These are phyloP conservation scores for Quercus gilva DNA, from an alignment of 306 rosid genomes.

Conservation along the genomic window DNA sequence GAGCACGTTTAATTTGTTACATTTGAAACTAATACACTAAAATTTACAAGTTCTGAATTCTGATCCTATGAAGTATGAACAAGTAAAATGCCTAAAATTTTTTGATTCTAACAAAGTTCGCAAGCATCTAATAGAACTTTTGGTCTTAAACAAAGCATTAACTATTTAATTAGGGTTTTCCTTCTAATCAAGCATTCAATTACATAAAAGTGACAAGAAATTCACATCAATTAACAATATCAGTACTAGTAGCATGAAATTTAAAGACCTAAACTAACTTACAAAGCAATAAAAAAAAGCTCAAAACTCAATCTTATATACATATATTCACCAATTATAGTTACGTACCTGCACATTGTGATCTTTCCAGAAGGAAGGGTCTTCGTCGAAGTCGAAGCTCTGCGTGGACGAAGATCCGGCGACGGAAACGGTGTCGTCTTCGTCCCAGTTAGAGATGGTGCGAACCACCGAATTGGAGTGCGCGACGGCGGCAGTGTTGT, in stretches of 20 bases:
- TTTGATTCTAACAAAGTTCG: neutral
- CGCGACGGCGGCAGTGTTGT: constrained; percentile 2
- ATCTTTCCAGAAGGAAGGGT: constrained; percentile 96
- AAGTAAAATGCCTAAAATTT: neutral
- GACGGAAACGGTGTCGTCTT: constrained; percentile 35
- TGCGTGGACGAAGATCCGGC: constrained; percentile 39
- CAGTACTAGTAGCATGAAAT: too few relatives aligned
- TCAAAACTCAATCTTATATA: too few relatives aligned
- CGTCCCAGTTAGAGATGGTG: constrained; percentile 45
- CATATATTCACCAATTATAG: too few relatives aligned
- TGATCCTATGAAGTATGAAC: neutral
- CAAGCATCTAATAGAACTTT: neutral
- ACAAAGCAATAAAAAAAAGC: too few relatives aligned
- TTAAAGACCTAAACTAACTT: too few relatives aligned
- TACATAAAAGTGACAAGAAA: neutral
- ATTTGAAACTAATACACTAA: too few relatives aligned
- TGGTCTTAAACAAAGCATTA: neutral
- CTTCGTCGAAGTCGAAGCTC: constrained; percentile 74
- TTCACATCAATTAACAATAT: neutral
- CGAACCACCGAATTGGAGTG: constrained; percentile 54
- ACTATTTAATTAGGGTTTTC: neutral
- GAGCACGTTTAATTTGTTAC: too few relatives aligned
- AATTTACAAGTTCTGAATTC: neutral
- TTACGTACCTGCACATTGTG: constrained; percentile 80
- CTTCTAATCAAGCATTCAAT: neutral